Evolutionary conservation across 2,329 filamentous ascomycete species (phyloP).

Genomic region (Tolypocladium inflatum): DNA sequence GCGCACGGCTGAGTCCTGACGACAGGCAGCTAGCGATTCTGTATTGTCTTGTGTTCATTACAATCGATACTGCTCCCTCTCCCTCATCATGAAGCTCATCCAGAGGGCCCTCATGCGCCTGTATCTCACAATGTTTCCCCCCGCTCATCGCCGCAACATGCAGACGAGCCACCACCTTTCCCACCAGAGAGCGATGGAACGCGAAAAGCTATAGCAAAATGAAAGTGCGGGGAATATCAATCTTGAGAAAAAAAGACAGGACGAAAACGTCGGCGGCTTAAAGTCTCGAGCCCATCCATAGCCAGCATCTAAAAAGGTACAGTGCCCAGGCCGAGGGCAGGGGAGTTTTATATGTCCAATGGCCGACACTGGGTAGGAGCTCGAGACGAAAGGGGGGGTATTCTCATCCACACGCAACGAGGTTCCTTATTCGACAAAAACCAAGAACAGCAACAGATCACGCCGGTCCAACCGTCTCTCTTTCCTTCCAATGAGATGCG

Average conservation of each 20-base stretch:
- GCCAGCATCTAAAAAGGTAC: neutral
- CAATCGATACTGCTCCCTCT: slow-evolving; percentile 3
- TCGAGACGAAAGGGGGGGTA: slow-evolving; percentile 1
- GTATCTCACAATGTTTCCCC: neutral
- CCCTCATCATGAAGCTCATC: neutral
- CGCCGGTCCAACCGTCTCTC: neutral
- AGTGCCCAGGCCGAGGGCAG: neutral
- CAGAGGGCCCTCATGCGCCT: neutral
- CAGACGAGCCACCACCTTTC: neutral
- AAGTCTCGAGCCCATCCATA: slow-evolving; percentile 1
- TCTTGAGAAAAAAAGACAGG: slow-evolving; percentile 1
- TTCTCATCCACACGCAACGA: neutral
- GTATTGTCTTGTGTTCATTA: slow-evolving; percentile 3
- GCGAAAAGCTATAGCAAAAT: neutral
- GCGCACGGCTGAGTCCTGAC: neutral
- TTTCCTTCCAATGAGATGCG: neutral
- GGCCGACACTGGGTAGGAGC: slow-evolving; percentile 1
- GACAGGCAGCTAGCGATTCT: neutral
- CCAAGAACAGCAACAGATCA: neutral
- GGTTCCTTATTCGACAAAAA: neutral
- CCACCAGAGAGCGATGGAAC: neutral
- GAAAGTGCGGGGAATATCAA: neutral
- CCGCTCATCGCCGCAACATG: neutral
- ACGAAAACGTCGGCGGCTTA: neutral
- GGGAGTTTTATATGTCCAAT: neutral